Percentiles rank a stretch among this genome's conserved stretches.
These are phyloP conservation scores for Verticillium zaregamsianum DNA, from an alignment of 2,329 filamentous ascomycete genomes.

Conservation along the genomic window DNA sequence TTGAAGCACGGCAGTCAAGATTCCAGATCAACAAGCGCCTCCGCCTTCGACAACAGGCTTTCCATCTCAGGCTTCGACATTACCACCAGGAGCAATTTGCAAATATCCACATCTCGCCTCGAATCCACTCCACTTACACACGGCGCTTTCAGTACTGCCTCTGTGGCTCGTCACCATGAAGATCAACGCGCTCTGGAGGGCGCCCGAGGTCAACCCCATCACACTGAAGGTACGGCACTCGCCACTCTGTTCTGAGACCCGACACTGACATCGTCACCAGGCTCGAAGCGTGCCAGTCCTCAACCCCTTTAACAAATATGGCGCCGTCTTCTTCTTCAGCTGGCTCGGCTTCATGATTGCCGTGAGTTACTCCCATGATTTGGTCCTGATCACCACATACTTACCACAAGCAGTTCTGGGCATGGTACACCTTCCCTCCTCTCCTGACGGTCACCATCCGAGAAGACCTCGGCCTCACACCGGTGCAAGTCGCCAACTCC, in stretches of 20 bases:
- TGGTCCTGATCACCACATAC: conserved; percentile 36
- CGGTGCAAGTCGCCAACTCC: conserved; percentile 75
- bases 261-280: background rate
- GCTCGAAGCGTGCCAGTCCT: conserved; percentile 74
- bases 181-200: conserved; percentile 38
- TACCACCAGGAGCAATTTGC: background rate
- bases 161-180: conserved; percentile 18
- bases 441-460: conserved; percentile 75
- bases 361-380: conserved; percentile 45
- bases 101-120: background rate
- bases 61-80: background rate
- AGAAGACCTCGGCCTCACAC: conserved; percentile 68
- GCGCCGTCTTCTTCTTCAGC: conserved; percentile 85
- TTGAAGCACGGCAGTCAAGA: background rate
- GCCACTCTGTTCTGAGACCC: background rate
- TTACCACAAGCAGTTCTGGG: conserved; percentile 61
- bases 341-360: conserved; percentile 84
- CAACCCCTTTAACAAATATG: conserved; percentile 75
- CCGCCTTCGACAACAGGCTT: background rate
- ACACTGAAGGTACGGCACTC: conserved; percentile 56
- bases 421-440: conserved; percentile 90
- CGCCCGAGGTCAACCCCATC: conserved; percentile 76
- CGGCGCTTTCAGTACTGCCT: background rate
- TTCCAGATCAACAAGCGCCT: background rate
- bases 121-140: background rate